These are phyloP conservation scores for Fonsecaea nubica DNA, from an alignment of 2,329 filamentous ascomycete species.

Conservation along the genomic window DNA sequence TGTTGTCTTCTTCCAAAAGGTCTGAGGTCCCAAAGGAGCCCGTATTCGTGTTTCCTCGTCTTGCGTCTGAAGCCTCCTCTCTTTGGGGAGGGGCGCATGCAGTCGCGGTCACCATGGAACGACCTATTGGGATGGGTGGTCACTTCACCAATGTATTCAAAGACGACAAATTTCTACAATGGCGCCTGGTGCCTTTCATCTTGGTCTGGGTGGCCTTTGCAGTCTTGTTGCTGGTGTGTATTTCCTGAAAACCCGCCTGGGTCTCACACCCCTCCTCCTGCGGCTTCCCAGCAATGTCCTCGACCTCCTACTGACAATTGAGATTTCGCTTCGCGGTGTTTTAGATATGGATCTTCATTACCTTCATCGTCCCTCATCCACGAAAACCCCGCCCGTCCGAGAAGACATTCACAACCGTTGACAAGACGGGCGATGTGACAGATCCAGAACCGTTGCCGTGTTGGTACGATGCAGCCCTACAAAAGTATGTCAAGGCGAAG, in stretches of 20 bases:
- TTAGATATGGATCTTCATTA: constrained; percentile 71
- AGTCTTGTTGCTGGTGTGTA: constrained; percentile 36
- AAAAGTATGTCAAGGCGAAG: constrained; percentile 57
- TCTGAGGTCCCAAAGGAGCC: constrained; percentile 1
- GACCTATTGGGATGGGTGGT: constrained; percentile 35
- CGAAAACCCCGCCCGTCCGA: constrained; percentile 76
- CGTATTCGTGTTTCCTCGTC: not conserved
- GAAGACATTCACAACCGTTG: constrained; percentile 81
- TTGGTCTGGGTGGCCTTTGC: constrained; percentile 38
- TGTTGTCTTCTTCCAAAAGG: not conserved
- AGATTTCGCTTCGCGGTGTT: not conserved
- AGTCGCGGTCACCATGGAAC: constrained; percentile 13
- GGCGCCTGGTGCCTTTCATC: constrained; percentile 38
- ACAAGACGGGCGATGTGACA: constrained; percentile 66
- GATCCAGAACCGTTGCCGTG: constrained; percentile 70
- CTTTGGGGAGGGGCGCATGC: not conserved
- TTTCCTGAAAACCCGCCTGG: not conserved
- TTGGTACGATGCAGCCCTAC: constrained; percentile 82
- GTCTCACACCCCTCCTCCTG: not conserved
- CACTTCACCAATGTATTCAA: constrained; percentile 33
- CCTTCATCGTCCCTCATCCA: constrained; percentile 79
- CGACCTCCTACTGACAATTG: constrained; percentile 18
- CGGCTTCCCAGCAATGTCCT: not conserved
- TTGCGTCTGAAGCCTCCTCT: not conserved
- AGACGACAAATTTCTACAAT: constrained; percentile 28